These are phyloP conservation scores for Oidiodendron maius DNA, from an alignment of 495 filamentous ascomycete genomes.

Conservation along the genomic window DNA sequence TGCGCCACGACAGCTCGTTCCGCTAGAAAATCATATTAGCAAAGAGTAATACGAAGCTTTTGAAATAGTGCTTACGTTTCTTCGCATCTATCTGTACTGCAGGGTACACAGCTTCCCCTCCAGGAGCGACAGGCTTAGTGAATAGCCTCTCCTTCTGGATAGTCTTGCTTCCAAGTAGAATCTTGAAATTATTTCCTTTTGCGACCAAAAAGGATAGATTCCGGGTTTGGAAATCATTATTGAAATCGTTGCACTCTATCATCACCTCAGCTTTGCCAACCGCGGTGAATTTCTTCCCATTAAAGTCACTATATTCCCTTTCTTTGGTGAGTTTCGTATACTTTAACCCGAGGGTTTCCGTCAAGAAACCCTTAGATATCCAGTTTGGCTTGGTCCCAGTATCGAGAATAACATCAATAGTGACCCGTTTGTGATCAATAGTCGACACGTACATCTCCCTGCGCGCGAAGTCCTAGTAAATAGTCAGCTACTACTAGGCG, in stretches of 20 bases:
- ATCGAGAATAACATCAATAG: neutral
- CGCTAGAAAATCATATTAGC: neutral
- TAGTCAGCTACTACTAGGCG: neutral
- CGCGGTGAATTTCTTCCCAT: slow-evolving; percentile 4
- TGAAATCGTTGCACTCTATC: neutral
- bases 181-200: neutral
- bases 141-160: slow-evolving; percentile 3
- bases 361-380: neutral
- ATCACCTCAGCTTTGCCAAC: slow-evolving; percentile 3
- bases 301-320: slow-evolving; percentile 1
- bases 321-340: neutral
- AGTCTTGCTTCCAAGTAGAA: slow-evolving; percentile 5
- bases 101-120: slow-evolving; percentile 1
- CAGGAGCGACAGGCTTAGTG: neutral
- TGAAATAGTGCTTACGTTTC: neutral
- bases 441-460: neutral
- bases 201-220: slow-evolving; percentile 1
- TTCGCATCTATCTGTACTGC: slow-evolving; percentile 3
- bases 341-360: neutral
- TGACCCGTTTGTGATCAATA: neutral
- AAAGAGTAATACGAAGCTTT: neutral
- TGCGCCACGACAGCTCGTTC: neutral
- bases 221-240: neutral
- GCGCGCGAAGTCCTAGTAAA: neutral
- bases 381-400: slow-evolving; percentile 6